A percentile compares a stretch with the other conserved stretches of the same genome.
Evolutionary conservation across 768 basidiomycete genomes (phyloP).

Genomic region (Termitomyces sp.): DNA sequence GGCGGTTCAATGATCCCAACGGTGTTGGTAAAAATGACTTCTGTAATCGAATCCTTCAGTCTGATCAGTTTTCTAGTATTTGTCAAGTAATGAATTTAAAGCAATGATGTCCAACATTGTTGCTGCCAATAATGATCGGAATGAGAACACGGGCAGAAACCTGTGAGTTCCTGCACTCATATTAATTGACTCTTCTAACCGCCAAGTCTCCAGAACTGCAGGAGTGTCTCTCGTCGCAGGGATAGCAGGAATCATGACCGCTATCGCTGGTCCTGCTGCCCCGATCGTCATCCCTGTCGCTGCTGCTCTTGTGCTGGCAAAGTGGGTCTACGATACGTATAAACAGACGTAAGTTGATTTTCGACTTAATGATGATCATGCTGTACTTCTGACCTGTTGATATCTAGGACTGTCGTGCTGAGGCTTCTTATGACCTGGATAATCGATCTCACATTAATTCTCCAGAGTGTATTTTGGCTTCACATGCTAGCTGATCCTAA

Average conservation of each 20-base stretch:
- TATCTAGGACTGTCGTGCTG: constrained; percentile 9
- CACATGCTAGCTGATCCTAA: no score
- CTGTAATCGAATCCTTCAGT: not conserved
- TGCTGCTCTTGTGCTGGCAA: constrained; percentile 14
- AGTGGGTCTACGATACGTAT: constrained; percentile 19
- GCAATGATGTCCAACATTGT: constrained; percentile 16
- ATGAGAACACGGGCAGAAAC: constrained; percentile 1
- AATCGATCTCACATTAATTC: constrained; percentile 17
- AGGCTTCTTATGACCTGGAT: constrained; percentile 18
- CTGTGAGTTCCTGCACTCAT: not conserved
- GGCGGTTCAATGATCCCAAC: constrained; percentile 22
- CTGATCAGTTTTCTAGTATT: constrained; percentile 5
- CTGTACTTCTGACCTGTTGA: not conserved
- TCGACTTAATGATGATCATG: not conserved
- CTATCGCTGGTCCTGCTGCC: constrained; percentile 12
- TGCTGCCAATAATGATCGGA: not conserved
- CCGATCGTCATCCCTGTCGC: constrained; percentile 20
- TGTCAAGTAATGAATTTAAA: constrained; percentile 14
- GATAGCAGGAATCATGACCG: constrained; percentile 14
- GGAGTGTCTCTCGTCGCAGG: constrained; percentile 12
- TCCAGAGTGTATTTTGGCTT: constrained; percentile 19
- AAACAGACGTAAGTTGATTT: constrained; percentile 14
- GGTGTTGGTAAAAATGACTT: constrained; percentile 5
- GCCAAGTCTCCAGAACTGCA: not conserved
- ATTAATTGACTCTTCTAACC: not conserved